Conservation (phyloP, 73 alveolate species). For the Paramecium sexaurelia region DNA sequence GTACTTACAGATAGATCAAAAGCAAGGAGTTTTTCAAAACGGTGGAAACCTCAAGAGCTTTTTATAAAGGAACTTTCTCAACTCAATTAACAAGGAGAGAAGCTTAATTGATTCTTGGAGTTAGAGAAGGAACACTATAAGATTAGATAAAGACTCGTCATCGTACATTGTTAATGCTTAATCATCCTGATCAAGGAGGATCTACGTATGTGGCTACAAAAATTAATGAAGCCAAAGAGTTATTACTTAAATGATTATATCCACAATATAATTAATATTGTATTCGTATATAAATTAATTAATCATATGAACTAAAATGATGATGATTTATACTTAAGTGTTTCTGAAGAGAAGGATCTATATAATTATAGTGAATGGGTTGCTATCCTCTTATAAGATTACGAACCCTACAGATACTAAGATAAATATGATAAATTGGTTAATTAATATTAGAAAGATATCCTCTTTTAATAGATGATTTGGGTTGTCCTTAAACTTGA, state of each 20-base stretch:
- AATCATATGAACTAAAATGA: conserved; percentile 30
- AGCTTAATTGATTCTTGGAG: conserved; percentile 85
- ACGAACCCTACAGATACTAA: conserved; percentile 1
- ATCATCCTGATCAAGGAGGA: conserved; percentile 96
- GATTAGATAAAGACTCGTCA: conserved; percentile 77
- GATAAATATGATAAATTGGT: conserved; percentile 27
- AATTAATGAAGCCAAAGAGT: conserved; percentile 93
- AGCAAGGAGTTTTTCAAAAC: neutral
- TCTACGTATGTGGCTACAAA: conserved; percentile 86
- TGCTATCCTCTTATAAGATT: conserved; percentile 11
- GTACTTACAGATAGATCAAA: conserved; percentile 20
- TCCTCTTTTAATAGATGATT: conserved; percentile 12
- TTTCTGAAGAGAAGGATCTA: neutral
- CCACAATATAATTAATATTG: neutral
- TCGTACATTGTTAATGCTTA: conserved; percentile 83
- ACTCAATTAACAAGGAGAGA: conserved; percentile 79
- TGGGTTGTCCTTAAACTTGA: neutral
- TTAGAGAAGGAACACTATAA: conserved; percentile 73
- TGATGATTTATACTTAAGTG: conserved; percentile 13
- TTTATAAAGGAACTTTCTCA: conserved; percentile 80
- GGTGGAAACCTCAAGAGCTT: neutral
- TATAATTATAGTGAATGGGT: conserved; percentile 8
- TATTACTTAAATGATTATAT: conserved; percentile 53
- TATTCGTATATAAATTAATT: neutral
- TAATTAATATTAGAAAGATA: neutral